Evolutionary conservation across 1,284 basidiomycete genomes (phyloP).

Genomic region (Pseudozyma thailandica): DNA sequence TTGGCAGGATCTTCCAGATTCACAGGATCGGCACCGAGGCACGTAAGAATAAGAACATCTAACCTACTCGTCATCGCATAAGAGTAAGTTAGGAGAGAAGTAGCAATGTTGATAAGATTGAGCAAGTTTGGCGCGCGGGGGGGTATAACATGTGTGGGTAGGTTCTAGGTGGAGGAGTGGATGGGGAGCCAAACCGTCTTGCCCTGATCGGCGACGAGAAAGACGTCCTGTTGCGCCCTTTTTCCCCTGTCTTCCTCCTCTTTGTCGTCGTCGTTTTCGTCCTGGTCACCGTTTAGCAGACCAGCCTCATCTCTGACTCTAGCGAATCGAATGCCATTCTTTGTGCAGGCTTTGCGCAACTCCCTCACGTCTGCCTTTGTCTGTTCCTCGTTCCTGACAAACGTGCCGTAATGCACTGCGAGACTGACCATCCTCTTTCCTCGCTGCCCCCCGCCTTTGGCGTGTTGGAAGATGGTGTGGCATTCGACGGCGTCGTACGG

Average conservation of each 20-base stretch:
- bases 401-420: slow-evolving; percentile 54
- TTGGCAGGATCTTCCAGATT: slow-evolving; percentile 44
- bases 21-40: slow-evolving; percentile 29
- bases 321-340: slow-evolving; percentile 15
- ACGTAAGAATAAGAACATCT: slow-evolving; percentile 47
- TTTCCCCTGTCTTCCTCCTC: slow-evolving; percentile 3
- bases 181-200: slow-evolving; percentile 55
- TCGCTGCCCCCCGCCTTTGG: slow-evolving; percentile 7
- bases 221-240: slow-evolving; percentile 26
- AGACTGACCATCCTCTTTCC: slow-evolving; percentile 24
- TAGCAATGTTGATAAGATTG: neutral
- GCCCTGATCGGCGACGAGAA: slow-evolving; percentile 56
- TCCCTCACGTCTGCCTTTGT: slow-evolving; percentile 51
- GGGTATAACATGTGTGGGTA: slow-evolving; percentile 3
- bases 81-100: neutral
- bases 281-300: slow-evolving; percentile 4
- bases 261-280: slow-evolving; percentile 4
- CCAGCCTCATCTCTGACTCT: slow-evolving; percentile 18
- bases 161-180: slow-evolving; percentile 2
- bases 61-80: neutral
- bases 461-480: slow-evolving; percentile 21
- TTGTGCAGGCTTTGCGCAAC: slow-evolving; percentile 44
- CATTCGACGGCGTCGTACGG: slow-evolving; percentile 53
- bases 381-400: slow-evolving; percentile 54
- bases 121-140: no score